These are phyloP conservation scores for Marchantia polymorpha DNA, from an alignment of 225 moss, liverwort and hornwort species.

Conservation along the genomic window DNA sequence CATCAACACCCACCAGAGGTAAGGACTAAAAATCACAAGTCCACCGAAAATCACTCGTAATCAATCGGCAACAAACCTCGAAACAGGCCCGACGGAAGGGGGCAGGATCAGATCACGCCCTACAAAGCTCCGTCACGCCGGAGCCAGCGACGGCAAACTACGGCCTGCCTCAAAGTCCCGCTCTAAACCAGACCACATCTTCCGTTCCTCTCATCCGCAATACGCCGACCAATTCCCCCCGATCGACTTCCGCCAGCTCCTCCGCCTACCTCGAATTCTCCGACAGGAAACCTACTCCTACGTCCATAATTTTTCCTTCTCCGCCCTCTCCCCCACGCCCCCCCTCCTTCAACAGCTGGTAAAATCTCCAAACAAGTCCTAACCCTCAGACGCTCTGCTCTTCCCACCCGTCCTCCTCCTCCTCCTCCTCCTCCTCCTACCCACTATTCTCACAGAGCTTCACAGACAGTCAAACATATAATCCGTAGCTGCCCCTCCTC, in stretches of 20 bases:
- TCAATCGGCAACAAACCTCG: slow-evolving; percentile 27
- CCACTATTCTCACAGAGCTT: not conserved
- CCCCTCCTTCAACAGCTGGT: not conserved
- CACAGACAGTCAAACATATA: not conserved
- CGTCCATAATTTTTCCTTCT: not conserved
- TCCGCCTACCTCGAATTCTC: not conserved
- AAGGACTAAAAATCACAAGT: not conserved
- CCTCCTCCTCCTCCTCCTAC: not conserved
- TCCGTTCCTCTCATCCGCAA: slow-evolving; percentile 11
- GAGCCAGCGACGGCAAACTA: not conserved
- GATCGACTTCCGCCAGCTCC: not conserved
- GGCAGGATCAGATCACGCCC: slow-evolving; percentile 10
- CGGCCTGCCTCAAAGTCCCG: not conserved
- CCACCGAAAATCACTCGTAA: slow-evolving; percentile 19
- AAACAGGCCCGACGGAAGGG: not conserved
- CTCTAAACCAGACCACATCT: slow-evolving; percentile 8
- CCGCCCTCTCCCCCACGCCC: too few relatives aligned
- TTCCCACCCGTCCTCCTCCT: not conserved
- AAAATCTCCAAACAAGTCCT: not conserved
- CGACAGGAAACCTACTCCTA: slow-evolving; percentile 2
- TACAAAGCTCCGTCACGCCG: slow-evolving; percentile 5
- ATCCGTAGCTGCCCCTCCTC: not conserved
- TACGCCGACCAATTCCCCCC: slow-evolving; percentile 7
- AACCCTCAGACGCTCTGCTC: not conserved
- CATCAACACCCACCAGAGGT: not conserved